A percentile compares a stretch with the other conserved stretches of the same genome.
Conservation (phyloP, 768 basidiomycete genomes). For the Austroboletus festivus region DNA sequence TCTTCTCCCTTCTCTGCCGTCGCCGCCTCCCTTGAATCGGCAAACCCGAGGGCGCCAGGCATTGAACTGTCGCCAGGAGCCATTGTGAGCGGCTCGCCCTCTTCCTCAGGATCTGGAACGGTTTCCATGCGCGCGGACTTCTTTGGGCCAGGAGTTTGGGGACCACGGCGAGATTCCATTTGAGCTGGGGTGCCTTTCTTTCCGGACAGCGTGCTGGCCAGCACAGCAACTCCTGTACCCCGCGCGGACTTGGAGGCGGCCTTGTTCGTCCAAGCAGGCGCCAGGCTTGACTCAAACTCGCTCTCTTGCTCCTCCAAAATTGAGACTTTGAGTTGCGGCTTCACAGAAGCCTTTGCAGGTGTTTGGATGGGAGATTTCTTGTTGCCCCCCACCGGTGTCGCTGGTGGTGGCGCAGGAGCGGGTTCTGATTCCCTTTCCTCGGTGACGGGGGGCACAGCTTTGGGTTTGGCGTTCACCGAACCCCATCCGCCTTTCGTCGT, state of each 20-base stretch:
- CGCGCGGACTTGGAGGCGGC: constrained; percentile 11
- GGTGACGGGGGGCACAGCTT: constrained; percentile 3
- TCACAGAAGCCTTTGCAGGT: constrained; percentile 1
- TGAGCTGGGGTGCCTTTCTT: constrained; percentile 15
- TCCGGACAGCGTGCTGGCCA: constrained; percentile 5
- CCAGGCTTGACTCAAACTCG: constrained; percentile 5
- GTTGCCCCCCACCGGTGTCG: constrained; percentile 11
- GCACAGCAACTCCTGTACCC: constrained; percentile 5
- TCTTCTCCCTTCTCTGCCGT: constrained; percentile 15
- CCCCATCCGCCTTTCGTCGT: constrained; percentile 20
- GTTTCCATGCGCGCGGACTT: constrained; percentile 14
- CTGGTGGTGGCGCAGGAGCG: not conserved
- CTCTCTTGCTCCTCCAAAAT: constrained; percentile 21
- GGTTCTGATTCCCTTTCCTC: constrained; percentile 16
- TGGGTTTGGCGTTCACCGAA: constrained; percentile 20
- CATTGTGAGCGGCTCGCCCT: constrained; percentile 2
- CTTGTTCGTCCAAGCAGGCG: constrained; percentile 11
- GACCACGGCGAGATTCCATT: constrained; percentile 6
- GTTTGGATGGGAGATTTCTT: constrained; percentile 12
- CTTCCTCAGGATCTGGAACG: constrained; percentile 16
- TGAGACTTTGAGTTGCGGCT: constrained; percentile 18
- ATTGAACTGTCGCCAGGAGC: not conserved
- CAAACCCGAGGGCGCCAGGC: constrained; percentile 7
- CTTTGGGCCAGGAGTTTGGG: constrained; percentile 1
- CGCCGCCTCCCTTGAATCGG: not conserved